A percentile compares a stretch with the other conserved stretches of the same genome.
Evolutionary conservation across 306 rosid genomes (phyloP).

Genomic region (Castanospermum australe): DNA sequence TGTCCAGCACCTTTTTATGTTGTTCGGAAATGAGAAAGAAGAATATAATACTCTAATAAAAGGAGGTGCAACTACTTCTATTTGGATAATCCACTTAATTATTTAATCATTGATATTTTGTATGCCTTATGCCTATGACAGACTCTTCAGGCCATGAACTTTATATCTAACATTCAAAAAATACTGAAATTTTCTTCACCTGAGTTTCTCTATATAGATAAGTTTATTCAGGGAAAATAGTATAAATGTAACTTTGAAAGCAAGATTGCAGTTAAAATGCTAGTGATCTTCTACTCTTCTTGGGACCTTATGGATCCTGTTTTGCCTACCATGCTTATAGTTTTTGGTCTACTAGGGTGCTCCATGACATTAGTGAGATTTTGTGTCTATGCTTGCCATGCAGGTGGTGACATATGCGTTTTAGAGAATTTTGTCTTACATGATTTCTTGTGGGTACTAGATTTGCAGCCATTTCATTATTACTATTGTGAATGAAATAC

Average conservation of each 20-base stretch:
- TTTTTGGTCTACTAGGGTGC: background rate
- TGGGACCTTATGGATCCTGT: background rate
- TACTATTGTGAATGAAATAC: background rate
- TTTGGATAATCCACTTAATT: background rate
- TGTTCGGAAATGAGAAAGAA: background rate
- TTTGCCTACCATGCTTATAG: background rate
- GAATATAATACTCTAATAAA: background rate
- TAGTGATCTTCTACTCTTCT: background rate
- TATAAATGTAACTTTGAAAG: background rate
- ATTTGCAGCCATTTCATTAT: background rate
- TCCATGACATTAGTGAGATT: constrained; percentile 7
- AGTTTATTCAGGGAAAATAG: background rate
- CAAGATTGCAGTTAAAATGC: background rate
- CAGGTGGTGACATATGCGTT: background rate
- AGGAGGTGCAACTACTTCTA: background rate
- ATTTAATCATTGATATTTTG: background rate
- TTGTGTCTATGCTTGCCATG: background rate
- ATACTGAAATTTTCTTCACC: background rate
- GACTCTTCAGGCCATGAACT: background rate
- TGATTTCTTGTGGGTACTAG: background rate
- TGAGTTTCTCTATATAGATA: background rate
- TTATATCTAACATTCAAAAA: background rate
- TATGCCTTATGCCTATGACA: background rate
- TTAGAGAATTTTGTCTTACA: background rate
- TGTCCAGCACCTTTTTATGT: background rate